Evolutionary conservation across 2,329 filamentous ascomycete species (phyloP), one percentile per base, ranked within the genome.

Genomic region (Parastagonospora avenae): DNA sequence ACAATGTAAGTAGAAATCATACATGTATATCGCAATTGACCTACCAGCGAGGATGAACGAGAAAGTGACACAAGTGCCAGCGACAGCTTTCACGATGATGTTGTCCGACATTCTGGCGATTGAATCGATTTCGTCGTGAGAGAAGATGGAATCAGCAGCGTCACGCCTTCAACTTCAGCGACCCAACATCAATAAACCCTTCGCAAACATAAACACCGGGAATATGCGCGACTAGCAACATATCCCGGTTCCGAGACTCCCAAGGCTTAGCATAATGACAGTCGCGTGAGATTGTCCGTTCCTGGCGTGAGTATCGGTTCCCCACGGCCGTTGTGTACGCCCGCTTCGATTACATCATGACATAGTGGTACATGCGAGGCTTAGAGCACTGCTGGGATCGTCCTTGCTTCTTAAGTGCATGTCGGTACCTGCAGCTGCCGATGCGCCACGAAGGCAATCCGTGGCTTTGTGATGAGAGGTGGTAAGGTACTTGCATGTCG

Each of bases 1-100:
- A 2, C 7, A 1, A 38, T 42, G 42, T 63, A 29, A 57, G 29
- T 44, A 37, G 3, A 9, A 9, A 4, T 10, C 19, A 29, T 27
- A 7, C 8, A 28, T 14, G 12, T 14, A 8, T 12, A 9, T 30
- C 19, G 36, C 28, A 31, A 36, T 29, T 31, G 52, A 8, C 37
- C 7, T 64, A 79, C 78, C 78, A 32, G 78, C 74, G 11, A 81
- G 73, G 38, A 79, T 78, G 69, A 78, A 80, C 2, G 79, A 80
- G 54, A 77, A 77, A 9, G 77, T 75, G 46, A 80, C 73, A 49
- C 76, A 79, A 31, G 74, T 77, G 40, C 77, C 77, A 39, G 77
- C 68, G 11, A 80, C 72, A 40, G 72, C 58, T 57, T 77, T 71
- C 41, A 67, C 64, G 39, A 71, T 60, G 29, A 57, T 54, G 47